These are phyloP conservation scores for Tolypocladium paradoxum DNA, from an alignment of 2,329 filamentous ascomycete species.

Conservation along the genomic window DNA sequence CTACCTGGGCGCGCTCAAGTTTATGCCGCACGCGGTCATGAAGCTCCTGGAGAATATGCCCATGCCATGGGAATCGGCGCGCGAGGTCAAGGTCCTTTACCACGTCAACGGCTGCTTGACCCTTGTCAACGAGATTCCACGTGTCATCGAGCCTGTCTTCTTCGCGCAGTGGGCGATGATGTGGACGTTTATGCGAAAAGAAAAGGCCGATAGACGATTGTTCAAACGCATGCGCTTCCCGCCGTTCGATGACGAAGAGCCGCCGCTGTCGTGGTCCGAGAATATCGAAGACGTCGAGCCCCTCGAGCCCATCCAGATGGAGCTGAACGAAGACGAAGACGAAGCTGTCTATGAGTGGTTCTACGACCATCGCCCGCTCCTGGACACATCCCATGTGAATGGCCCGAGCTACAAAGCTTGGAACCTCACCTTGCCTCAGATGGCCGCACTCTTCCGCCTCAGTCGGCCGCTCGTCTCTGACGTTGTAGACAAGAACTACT, in stretches of 20 bases:
- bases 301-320: slow-evolving; percentile 95
- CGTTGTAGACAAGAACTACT: slow-evolving; percentile 92
- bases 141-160: slow-evolving; percentile 95
- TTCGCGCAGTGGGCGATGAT: slow-evolving; percentile 99
- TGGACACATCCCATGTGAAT: slow-evolving; percentile 89
- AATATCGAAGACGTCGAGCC: slow-evolving; percentile 99
- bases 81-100: slow-evolving; percentile 96
- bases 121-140: slow-evolving; percentile 88
- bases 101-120: slow-evolving; percentile 97
- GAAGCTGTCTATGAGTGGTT: slow-evolving; percentile 91
- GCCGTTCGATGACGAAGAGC: slow-evolving; percentile 97
- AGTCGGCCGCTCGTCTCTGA: slow-evolving; percentile 87
- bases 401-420: slow-evolving; percentile 94
- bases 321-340: slow-evolving; percentile 90
- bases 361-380: slow-evolving; percentile 83
- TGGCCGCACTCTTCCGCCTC: slow-evolving; percentile 88
- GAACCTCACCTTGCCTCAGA: slow-evolving; percentile 88
- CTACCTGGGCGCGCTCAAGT: slow-evolving; percentile 93
- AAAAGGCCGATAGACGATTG: slow-evolving; percentile 89
- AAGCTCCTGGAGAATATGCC: slow-evolving; percentile 99
- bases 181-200: slow-evolving; percentile 97
- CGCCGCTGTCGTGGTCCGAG: slow-evolving; percentile 93
- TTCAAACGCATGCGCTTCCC: slow-evolving; percentile 99
- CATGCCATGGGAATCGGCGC: slow-evolving; percentile 96
- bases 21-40: slow-evolving; percentile 97